Evolutionary conservation across 1,284 basidiomycete species (phyloP).

Genomic region (Ustilago tritici): DNA sequence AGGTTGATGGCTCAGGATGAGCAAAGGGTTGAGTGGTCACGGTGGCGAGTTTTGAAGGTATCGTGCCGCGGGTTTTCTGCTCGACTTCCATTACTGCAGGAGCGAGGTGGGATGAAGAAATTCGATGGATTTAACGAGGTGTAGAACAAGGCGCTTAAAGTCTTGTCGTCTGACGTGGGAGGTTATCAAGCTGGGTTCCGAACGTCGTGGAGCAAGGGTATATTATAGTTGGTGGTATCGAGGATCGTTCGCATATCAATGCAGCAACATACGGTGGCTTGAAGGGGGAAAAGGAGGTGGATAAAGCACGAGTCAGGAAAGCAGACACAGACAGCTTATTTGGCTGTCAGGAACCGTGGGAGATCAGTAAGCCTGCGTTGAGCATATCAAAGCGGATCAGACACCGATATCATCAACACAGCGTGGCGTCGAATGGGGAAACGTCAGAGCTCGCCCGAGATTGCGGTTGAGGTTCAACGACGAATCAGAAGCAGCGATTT

Average conservation of each 20-base stretch:
- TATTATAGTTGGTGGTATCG: neutral
- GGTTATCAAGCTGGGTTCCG: neutral
- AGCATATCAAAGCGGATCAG: neutral
- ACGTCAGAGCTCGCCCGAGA: slow-evolving; percentile 18
- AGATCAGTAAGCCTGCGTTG: neutral
- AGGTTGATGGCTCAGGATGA: slow-evolving; percentile 19
- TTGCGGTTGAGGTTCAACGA: neutral
- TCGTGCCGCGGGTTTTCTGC: slow-evolving; percentile 16
- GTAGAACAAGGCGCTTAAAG: neutral
- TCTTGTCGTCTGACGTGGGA: neutral
- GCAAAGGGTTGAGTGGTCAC: slow-evolving; percentile 47
- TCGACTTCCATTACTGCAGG: slow-evolving; percentile 17
- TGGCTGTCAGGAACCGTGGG: neutral
- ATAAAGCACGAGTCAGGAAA: neutral
- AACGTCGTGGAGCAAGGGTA: neutral
- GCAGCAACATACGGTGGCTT: neutral
- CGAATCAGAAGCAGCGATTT: slow-evolving; percentile 13
- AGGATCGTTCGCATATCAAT: neutral
- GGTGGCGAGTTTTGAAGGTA: slow-evolving; percentile 40
- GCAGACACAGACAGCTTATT: neutral
- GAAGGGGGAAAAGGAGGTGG: neutral
- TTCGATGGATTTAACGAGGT: neutral
- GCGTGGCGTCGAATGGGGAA: slow-evolving; percentile 5
- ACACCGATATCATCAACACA: neutral
- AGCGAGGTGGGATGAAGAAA: neutral